Conservation (phyloP, 1,284 basidiomycete genomes). For the Tetrapyrgos nigripes region DNA sequence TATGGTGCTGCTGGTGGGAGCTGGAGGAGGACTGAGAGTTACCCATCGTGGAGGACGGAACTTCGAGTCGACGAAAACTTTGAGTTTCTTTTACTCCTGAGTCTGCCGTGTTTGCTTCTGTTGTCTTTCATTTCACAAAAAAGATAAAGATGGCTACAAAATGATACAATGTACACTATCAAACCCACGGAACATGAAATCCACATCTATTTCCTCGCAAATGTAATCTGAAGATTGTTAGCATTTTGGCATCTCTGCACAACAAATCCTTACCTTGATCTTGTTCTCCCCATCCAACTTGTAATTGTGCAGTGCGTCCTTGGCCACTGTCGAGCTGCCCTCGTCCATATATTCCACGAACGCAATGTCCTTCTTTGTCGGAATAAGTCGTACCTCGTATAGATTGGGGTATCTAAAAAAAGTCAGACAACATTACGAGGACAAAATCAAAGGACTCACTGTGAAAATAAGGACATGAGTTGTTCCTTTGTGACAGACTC, state of each 20-base stretch:
- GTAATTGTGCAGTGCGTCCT: constrained; percentile 96
- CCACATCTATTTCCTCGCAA: constrained; percentile 58
- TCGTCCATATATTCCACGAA: constrained; percentile 97
- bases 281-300: constrained; percentile 95
- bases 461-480: constrained; percentile 87
- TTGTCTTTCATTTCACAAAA: neutral
- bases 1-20: neutral
- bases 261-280: constrained; percentile 75
- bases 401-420: constrained; percentile 84
- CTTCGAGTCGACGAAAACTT: neutral
- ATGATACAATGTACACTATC: neutral
- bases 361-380: constrained; percentile 94
- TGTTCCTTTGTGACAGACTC: constrained; percentile 90
- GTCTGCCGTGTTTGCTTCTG: neutral
- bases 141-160: neutral
- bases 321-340: constrained; percentile 85
- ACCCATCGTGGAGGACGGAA: neutral
- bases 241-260: neutral
- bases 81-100: neutral
- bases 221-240: constrained; percentile 54
- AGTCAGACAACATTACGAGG: constrained; percentile 14
- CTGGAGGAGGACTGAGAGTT: constrained; percentile 2
- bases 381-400: constrained; percentile 95
- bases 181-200: neutral
- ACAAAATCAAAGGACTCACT: constrained; percentile 52